phyloP scores from a whole-genome alignment of 257 asterid genomes.

The Gentiana macrophylla region DNA sequence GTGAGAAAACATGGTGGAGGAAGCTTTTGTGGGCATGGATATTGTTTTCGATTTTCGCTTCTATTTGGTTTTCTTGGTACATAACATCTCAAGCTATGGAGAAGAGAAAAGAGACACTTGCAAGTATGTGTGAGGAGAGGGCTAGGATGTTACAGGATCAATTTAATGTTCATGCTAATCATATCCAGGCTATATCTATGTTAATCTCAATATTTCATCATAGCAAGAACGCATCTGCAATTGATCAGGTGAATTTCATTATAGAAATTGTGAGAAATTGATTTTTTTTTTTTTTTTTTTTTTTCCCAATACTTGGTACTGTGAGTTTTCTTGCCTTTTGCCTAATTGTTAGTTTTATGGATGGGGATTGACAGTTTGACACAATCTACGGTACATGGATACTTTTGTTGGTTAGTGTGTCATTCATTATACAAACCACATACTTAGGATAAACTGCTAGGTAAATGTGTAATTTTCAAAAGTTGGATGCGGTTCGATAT shows the following conservation, averaged over 20 bases:
- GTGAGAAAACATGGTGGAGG: conserved; percentile 56
- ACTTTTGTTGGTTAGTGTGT: no score
- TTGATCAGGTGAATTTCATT: conserved; percentile 63
- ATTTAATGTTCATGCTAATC: conserved; percentile 92
- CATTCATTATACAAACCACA: no score
- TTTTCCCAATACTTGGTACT: not conserved
- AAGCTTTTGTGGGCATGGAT: conserved; percentile 46
- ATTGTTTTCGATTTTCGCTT: conserved; percentile 24
- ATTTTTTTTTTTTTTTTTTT: not conserved
- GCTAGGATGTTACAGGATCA: conserved; percentile 98
- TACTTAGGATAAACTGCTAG: no score
- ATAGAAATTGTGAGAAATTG: not conserved
- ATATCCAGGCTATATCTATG: conserved; percentile 91
- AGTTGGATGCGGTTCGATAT: no score
- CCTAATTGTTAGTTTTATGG: not conserved
- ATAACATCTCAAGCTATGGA: conserved; percentile 50
- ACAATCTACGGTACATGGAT: no score
- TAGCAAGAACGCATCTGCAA: conserved; percentile 70
- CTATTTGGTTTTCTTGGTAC: conserved; percentile 38
- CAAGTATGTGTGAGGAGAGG: conserved; percentile 96
- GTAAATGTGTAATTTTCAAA: no score
- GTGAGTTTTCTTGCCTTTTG: not conserved
- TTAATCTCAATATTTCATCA: conserved; percentile 92
- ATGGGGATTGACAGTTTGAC: not conserved
- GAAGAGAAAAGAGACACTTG: conserved; percentile 77